Conservation (phyloP, 208 protist genomes). For the Lotmaria passim region DNA sequence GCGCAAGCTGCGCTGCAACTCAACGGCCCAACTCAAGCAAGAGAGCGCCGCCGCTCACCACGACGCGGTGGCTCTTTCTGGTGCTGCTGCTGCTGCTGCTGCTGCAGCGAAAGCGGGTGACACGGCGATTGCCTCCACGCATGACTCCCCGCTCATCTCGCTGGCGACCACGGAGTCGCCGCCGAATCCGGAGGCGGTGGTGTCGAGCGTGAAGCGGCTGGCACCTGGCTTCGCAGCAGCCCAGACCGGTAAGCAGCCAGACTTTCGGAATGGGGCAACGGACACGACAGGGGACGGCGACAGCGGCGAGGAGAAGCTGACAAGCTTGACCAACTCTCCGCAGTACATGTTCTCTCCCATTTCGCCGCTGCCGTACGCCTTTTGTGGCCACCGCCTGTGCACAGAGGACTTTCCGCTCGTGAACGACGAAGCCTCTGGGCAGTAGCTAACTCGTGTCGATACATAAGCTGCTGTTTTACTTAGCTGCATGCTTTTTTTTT, state of each 20-base stretch:
- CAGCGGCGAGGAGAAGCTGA: slow-evolving; percentile 18
- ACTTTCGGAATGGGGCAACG: slow-evolving; percentile 11
- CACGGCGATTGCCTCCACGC: neutral
- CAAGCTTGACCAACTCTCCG: neutral
- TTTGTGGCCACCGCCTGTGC: slow-evolving; percentile 3
- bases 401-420: slow-evolving; percentile 25
- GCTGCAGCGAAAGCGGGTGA: neutral
- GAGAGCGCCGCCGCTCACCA: neutral
- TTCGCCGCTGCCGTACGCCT: slow-evolving; percentile 4
- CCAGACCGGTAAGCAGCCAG: neutral
- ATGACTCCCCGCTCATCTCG: neutral
- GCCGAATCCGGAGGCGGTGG: neutral
- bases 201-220: neutral
- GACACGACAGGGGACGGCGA: slow-evolving; percentile 24
- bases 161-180: neutral
- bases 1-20: neutral
- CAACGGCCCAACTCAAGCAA: neutral
- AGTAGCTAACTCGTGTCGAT: neutral
- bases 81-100: neutral
- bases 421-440: neutral
- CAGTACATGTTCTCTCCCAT: slow-evolving; percentile 24
- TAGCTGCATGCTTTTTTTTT: neutral
- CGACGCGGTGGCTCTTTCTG: too few relatives aligned
- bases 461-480: neutral
- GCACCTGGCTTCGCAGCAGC: neutral